Evolutionary conservation across 176 grass and related monocot species (phyloP).

Genomic region (Zoysia japonica): DNA sequence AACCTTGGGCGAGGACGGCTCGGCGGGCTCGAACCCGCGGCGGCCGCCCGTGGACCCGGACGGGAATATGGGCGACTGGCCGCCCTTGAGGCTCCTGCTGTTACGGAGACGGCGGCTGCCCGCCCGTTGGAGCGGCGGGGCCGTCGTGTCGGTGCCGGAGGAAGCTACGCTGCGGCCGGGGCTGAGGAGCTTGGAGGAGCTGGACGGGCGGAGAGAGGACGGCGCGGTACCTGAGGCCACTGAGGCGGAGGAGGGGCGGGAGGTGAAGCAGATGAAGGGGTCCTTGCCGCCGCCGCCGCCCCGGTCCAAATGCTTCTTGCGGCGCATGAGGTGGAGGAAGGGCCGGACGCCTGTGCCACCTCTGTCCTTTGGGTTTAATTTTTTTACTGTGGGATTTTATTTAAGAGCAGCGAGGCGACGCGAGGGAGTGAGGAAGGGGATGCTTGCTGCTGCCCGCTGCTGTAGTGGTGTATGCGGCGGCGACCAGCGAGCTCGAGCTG

Average conservation of each 20-base stretch:
- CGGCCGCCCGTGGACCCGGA: slow-evolving; percentile 45
- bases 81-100: slow-evolving; percentile 89
- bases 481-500: neutral
- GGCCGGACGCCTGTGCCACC: slow-evolving; percentile 9
- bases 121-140: slow-evolving; percentile 59
- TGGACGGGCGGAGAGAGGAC: slow-evolving; percentile 34
- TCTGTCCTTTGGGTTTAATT: neutral
- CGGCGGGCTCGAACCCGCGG: slow-evolving; percentile 63
- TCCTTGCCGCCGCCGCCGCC: slow-evolving; percentile 38
- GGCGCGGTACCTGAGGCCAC: slow-evolving; percentile 12
- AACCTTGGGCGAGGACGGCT: slow-evolving; percentile 92
- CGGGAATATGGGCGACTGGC: slow-evolving; percentile 94
- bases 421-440: slow-evolving; percentile 1
- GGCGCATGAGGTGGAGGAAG: slow-evolving; percentile 44
- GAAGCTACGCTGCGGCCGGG: slow-evolving; percentile 45
- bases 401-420: neutral
- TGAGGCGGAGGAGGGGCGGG: slow-evolving; percentile 48
- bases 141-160: slow-evolving; percentile 23
- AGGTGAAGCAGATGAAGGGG: slow-evolving; percentile 77
- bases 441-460: neutral
- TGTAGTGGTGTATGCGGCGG: slow-evolving; percentile 14
- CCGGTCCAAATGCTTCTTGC: slow-evolving; percentile 59
- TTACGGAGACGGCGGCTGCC: slow-evolving; percentile 72
- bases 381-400: neutral
- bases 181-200: slow-evolving; percentile 63